Conservation (phyloP, 768 basidiomycete genomes). For the Rhodotorula paludigena region DNA sequence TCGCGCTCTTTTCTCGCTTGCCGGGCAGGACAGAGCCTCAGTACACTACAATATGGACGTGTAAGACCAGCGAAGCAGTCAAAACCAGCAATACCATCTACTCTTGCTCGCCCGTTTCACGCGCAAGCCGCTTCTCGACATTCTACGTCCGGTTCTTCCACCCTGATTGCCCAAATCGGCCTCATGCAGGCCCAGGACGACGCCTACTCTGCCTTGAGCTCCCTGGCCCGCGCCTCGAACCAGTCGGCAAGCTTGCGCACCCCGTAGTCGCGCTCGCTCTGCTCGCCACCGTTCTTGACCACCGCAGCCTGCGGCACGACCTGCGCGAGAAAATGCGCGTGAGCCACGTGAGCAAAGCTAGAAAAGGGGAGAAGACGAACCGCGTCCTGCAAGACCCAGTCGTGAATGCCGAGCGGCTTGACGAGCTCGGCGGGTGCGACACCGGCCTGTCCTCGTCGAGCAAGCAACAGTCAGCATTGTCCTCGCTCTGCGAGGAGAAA, state of each 20-base stretch:
- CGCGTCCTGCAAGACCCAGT: conserved; percentile 12
- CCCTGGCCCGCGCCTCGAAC: background rate
- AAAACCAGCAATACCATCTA: too few relatives aligned
- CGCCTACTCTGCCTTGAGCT: background rate
- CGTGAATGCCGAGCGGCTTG: conserved; percentile 17
- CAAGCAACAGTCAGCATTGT: background rate
- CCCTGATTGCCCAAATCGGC: too few relatives aligned
- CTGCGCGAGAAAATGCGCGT: background rate
- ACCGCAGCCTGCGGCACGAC: background rate
- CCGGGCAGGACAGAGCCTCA: too few relatives aligned
- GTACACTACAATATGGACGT: too few relatives aligned
- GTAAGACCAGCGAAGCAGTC: too few relatives aligned
- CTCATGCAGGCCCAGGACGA: too few relatives aligned
- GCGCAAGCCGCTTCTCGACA: too few relatives aligned
- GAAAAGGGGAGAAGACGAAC: background rate
- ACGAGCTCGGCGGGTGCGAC: background rate
- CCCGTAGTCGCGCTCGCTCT: background rate
- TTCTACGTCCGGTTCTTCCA: too few relatives aligned
- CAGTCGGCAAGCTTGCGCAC: background rate
- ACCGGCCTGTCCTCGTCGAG: too few relatives aligned
- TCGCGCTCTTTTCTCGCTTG: too few relatives aligned
- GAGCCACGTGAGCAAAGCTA: background rate
- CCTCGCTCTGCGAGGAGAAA: too few relatives aligned
- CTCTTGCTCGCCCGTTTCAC: too few relatives aligned
- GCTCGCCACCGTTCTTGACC: conserved; percentile 9